Conservation (phyloP, 2,329 filamentous ascomycete species). For the Pestalotiopsis fici region DNA sequence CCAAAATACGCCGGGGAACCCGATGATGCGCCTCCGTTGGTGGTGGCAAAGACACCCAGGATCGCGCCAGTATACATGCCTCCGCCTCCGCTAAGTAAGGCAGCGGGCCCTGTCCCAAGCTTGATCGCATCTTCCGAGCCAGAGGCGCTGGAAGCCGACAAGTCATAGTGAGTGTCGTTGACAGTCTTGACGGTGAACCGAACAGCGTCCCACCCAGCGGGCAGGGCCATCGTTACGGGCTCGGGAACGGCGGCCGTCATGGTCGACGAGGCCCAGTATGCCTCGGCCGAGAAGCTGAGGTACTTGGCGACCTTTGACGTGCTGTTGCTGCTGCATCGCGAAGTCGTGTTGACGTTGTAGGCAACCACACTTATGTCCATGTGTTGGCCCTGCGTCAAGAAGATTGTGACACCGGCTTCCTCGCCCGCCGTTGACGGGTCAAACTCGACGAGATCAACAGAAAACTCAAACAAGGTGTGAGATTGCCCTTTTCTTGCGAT, state of each 20-base stretch:
- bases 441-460: slow-evolving; percentile 44
- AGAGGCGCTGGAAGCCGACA: neutral
- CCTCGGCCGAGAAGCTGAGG: neutral
- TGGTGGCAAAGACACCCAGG: slow-evolving; percentile 53
- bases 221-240: neutral
- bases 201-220: neutral
- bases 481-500: slow-evolving; percentile 52
- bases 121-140: neutral
- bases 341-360: slow-evolving; percentile 26
- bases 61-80: slow-evolving; percentile 39
- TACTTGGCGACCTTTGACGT: slow-evolving; percentile 8
- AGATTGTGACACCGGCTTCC: slow-evolving; percentile 54
- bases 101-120: neutral
- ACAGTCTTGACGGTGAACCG: neutral
- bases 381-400: slow-evolving; percentile 55
- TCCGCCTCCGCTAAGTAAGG: slow-evolving; percentile 5
- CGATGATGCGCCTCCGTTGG: slow-evolving; percentile 45
- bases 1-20: slow-evolving; percentile 45
- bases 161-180: neutral
- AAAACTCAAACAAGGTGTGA: slow-evolving; percentile 54
- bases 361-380: slow-evolving; percentile 44
- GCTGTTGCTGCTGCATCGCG: neutral
- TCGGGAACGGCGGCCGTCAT: neutral
- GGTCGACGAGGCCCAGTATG: neutral
- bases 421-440: slow-evolving; percentile 35